Base-by-base conservation (phyloP, 495 filamentous ascomycete species). In the Aspergillus diversus region DNA sequence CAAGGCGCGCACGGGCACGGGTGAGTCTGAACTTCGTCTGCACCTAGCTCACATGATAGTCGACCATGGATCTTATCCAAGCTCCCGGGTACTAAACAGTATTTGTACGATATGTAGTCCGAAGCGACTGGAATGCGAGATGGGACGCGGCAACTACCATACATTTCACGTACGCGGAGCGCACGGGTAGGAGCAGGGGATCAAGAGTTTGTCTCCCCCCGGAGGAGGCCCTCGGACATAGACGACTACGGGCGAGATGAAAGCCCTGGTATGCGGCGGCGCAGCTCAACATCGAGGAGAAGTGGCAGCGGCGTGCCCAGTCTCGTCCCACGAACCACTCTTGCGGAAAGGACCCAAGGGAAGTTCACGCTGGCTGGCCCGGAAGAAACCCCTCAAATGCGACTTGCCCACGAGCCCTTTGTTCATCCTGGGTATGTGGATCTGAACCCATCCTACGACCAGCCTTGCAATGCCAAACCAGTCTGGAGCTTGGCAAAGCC, bases 401-500 rank as follows among this genome's bases (percentile, higher is more conserved):
- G 68, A 0, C 58, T 69, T 46, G 66, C 76, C 6, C 75, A 80
- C 27, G 72, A 80, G 62, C 76, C 77, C 0, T 80, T 78, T 35
- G 75, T 80, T 15, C 74, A 79, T 16, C 78, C 78, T 0, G 76
- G 71, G 0, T 84, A 84, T 57, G 63, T 69, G 5, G 72, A 83
- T 15, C 63, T 75, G 5, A 83, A 85, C 58, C 80, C 81, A 2
- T 71, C 70, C 32, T 80, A 84, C 60, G 77, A 80, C 15, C 74
- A 79, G 34, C 54, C 73, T 0, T 61, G 65, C 33, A 78, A 77
- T 34, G 64, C 69, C 8, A 79, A 77, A 63, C 82, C 82, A 0
- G 72, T 84, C 15, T 86, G 77, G 73, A 76, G 76, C 69, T 63
- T 84, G 49, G 78, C 80, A 4, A 80, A 79, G 62, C 80, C 82